These are phyloP conservation scores for Colletotrichum sp. DNA, from an alignment of 2,329 filamentous ascomycete genomes.

Conservation along the genomic window DNA sequence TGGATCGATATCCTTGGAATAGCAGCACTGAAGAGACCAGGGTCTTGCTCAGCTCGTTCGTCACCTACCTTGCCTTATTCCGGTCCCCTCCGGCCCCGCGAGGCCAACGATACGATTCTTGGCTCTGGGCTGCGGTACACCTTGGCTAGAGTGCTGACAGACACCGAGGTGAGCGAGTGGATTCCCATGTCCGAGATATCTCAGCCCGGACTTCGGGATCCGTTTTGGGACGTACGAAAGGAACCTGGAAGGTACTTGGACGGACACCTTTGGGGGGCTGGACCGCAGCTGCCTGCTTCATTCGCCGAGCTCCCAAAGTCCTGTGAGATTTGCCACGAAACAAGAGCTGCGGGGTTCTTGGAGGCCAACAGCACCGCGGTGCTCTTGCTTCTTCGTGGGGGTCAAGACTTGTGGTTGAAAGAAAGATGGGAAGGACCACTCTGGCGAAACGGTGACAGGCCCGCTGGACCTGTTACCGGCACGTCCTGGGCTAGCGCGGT, in stretches of 20 bases:
- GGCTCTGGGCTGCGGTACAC: not conserved
- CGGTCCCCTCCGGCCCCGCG: not conserved
- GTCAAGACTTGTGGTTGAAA: not conserved
- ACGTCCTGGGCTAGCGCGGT: not conserved
- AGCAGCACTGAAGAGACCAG: not conserved
- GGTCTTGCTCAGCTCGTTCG: not conserved
- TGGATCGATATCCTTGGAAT: not conserved
- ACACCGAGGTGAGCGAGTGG: conserved; percentile 10
- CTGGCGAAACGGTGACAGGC: not conserved
- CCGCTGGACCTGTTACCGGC: not conserved
- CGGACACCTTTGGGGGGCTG: not conserved
- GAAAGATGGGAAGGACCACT: not conserved
- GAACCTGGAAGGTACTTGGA: not conserved
- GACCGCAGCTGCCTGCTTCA: not conserved
- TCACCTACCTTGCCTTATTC: not conserved
- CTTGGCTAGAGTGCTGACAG: conserved; percentile 4
- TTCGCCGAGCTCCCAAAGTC: not conserved
- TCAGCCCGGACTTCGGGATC: not conserved
- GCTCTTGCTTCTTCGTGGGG: not conserved
- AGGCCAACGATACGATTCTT: not conserved
- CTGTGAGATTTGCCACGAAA: not conserved
- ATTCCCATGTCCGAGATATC: not conserved
- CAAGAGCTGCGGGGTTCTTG: not conserved
- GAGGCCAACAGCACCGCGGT: not conserved
- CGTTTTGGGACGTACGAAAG: not conserved